A percentile compares a stretch with the other conserved stretches of the same genome.
These are phyloP conservation scores for Beauveria sp. DNA, from an alignment of 2,329 filamentous ascomycete species.

Conservation along the genomic window DNA sequence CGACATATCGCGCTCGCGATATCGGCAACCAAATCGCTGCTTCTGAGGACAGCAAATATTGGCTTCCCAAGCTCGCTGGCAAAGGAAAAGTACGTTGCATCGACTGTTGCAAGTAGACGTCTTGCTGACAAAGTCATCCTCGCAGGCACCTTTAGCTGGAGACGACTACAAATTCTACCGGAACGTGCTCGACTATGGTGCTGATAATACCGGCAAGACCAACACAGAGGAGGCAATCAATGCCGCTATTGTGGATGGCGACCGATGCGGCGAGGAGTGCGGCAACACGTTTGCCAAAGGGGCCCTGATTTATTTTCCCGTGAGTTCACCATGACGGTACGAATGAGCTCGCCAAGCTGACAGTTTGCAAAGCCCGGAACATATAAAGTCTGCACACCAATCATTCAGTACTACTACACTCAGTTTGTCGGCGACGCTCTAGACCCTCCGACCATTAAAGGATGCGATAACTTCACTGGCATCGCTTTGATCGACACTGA, in stretches of 20 bases:
- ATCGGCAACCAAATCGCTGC: too few species aligned
- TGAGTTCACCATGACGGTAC: background rate
- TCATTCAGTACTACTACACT: constrained; percentile 66
- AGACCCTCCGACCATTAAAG: constrained; percentile 46
- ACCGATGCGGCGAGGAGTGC: constrained; percentile 59
- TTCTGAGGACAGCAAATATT: too few species aligned
- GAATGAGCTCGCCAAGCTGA: too few species aligned
- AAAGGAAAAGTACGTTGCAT: too few species aligned
- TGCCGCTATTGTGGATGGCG: constrained; percentile 57
- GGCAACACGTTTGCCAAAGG: constrained; percentile 58
- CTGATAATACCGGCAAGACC: constrained; percentile 32
- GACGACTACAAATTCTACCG: constrained; percentile 47
- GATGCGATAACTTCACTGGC: constrained; percentile 47
- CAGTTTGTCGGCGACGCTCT: constrained; percentile 64
- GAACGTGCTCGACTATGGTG: constrained; percentile 46
- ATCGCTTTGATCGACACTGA: constrained; percentile 66
- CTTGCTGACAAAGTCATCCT: background rate
- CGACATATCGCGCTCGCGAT: too few species aligned
- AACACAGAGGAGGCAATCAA: constrained; percentile 37
- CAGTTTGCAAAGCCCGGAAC: constrained; percentile 35
- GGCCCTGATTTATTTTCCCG: constrained; percentile 62
- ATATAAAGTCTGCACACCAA: constrained; percentile 52
- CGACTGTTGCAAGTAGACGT: too few species aligned
- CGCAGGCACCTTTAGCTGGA: constrained; percentile 7
- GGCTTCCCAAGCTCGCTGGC: too few species aligned